phyloP scores from a whole-genome alignment of 352 stramenopile species.

The Phytopythium helicoides region DNA sequence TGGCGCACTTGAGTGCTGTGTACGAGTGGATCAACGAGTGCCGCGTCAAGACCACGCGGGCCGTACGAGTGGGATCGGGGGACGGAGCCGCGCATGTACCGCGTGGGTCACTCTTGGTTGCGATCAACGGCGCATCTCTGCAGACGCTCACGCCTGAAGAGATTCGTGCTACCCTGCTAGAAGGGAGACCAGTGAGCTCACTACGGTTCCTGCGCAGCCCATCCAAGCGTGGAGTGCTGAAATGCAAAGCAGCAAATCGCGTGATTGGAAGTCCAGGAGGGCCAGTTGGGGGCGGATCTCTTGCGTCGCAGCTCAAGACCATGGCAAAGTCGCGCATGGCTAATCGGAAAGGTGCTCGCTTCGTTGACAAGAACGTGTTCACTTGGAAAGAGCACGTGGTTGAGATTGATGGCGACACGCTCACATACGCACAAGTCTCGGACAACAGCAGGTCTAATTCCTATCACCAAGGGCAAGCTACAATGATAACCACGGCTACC shows the following conservation, averaged over 20 bases:
- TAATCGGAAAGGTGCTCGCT: background rate
- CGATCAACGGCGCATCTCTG: slow-evolving; percentile 55
- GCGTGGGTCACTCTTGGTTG: slow-evolving; percentile 56
- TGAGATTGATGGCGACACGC: slow-evolving; percentile 57
- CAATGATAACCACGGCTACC: slow-evolving; percentile 9
- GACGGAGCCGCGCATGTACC: slow-evolving; percentile 25
- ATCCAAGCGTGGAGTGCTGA: slow-evolving; percentile 40
- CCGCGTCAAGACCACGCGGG: slow-evolving; percentile 46
- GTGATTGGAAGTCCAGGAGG: too few relatives aligned
- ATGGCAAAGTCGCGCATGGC: slow-evolving; percentile 25
- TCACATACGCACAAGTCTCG: slow-evolving; percentile 55
- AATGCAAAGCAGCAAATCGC: slow-evolving; percentile 48
- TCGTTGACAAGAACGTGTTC: background rate
- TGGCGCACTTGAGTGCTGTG: slow-evolving; percentile 35
- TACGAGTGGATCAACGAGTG: slow-evolving; percentile 57
- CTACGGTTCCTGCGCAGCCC: slow-evolving; percentile 53
- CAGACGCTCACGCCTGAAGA: slow-evolving; percentile 52
- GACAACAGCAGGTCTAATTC: background rate
- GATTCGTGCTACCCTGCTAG: slow-evolving; percentile 39
- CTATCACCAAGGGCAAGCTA: slow-evolving; percentile 13
- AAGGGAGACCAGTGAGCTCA: slow-evolving; percentile 9
- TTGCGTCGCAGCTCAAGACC: slow-evolving; percentile 47
- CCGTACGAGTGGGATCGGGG: slow-evolving; percentile 18
- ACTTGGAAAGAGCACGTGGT: slow-evolving; percentile 66
- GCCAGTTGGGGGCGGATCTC: background rate